Conservation (phyloP, 2,329 filamentous ascomycete genomes). For the Claviceps maximensis region DNA sequence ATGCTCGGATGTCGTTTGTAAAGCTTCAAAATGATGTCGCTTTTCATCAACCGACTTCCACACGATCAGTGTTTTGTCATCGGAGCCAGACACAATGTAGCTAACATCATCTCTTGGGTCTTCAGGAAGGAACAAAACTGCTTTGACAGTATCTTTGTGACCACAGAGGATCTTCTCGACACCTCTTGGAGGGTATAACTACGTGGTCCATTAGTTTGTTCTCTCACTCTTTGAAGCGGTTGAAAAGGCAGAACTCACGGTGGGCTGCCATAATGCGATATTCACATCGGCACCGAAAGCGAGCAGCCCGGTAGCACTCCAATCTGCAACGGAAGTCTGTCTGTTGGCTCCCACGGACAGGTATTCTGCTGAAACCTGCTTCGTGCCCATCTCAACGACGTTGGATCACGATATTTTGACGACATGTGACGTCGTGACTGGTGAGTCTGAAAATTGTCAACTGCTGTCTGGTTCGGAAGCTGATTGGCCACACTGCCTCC, state of each 20-base stretch:
- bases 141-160: conserved; percentile 70
- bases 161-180: conserved; percentile 56
- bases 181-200: conserved; percentile 35
- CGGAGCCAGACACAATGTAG: conserved; percentile 64
- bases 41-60: conserved; percentile 39
- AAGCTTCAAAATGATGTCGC: conserved; percentile 20
- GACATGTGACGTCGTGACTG: background rate
- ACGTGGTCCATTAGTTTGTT: conserved; percentile 1
- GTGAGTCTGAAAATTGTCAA: conserved; percentile 22
- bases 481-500: conserved; percentile 24
- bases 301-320: conserved; percentile 59
- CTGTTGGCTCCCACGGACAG: conserved; percentile 78
- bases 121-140: conserved; percentile 59
- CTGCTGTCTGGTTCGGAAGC: conserved; percentile 13
- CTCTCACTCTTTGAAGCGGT: background rate
- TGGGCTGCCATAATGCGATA: conserved; percentile 76
- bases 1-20: conserved; percentile 50
- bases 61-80: conserved; percentile 63
- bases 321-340: conserved; percentile 81
- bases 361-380: conserved; percentile 31
- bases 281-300: conserved; percentile 85
- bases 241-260: conserved; percentile 36
- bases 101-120: conserved; percentile 30
- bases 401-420: conserved; percentile 3
- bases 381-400: conserved; percentile 15